phyloP scores from a whole-genome alignment of 768 basidiomycete genomes.

The Trametes cubensis region DNA sequence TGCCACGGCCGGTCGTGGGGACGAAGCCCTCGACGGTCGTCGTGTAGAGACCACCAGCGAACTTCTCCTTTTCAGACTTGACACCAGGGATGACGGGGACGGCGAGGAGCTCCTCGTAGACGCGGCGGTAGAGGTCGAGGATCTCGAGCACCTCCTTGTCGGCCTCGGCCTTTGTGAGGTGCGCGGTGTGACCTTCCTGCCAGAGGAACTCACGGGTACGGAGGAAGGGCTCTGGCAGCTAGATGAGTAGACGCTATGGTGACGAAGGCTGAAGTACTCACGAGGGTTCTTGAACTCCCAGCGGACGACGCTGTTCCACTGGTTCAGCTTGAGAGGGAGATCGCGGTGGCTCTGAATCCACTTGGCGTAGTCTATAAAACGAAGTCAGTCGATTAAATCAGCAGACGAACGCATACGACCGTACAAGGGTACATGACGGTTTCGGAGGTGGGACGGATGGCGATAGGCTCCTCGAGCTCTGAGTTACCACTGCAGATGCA shows the following conservation, averaged over 20 bases:
- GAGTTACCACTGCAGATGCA: constrained; percentile 68
- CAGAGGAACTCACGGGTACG: constrained; percentile 99
- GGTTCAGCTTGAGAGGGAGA: constrained; percentile 94
- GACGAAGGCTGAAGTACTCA: constrained; percentile 39
- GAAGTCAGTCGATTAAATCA: background rate
- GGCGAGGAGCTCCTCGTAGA: constrained; percentile 96
- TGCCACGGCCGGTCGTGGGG: constrained; percentile 94
- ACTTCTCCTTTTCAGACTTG: constrained; percentile 99
- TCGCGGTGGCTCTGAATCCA: constrained; percentile 99
- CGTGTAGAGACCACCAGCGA: constrained; percentile 96
- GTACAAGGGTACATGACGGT: constrained; percentile 99
- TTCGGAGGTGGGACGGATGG: constrained; percentile 97
- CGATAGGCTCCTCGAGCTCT: constrained; percentile 95
- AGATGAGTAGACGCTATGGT: background rate
- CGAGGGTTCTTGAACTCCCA: constrained; percentile 99
- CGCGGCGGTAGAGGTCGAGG: constrained; percentile 91
- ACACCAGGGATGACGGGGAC: constrained; percentile 96
- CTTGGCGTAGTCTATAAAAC: constrained; percentile 84
- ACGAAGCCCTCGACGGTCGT: constrained; percentile 99
- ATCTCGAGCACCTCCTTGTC: constrained; percentile 91
- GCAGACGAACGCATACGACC: constrained; percentile 32
- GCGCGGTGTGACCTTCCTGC: constrained; percentile 99
- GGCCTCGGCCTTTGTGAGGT: constrained; percentile 86
- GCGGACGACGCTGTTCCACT: constrained; percentile 99
- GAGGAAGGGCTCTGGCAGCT: constrained; percentile 83